Evolutionary conservation across 2,329 filamentous ascomycete genomes (phyloP).

Genomic region (Ophiocordyceps unilateralis): DNA sequence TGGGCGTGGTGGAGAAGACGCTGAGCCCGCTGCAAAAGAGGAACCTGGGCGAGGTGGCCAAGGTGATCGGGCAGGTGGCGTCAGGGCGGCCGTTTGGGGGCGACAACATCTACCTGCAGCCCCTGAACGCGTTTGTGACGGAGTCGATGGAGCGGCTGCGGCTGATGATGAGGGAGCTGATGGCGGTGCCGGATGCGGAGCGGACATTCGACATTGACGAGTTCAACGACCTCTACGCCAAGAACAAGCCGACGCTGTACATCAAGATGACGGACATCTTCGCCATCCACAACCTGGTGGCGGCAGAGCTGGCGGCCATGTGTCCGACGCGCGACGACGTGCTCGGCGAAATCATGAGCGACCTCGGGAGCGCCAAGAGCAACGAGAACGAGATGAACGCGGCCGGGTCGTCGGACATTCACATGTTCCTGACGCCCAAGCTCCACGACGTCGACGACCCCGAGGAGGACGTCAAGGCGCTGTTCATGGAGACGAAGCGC

Average conservation of each 20-base stretch:
- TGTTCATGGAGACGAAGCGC: conserved; percentile 97
- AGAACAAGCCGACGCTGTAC: conserved; percentile 94
- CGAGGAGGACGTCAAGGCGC: conserved; percentile 74
- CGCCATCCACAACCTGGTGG: conserved; percentile 78
- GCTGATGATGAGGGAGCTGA: conserved; percentile 58
- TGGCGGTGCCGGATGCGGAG: conserved; percentile 74
- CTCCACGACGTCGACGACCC: conserved; percentile 83
- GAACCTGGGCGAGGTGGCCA: conserved; percentile 78
- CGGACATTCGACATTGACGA: conserved; percentile 95
- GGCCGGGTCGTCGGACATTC: conserved; percentile 75
- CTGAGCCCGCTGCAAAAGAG: conserved; percentile 84
- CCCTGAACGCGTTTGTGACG: conserved; percentile 77
- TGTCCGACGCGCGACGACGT: conserved; percentile 73
- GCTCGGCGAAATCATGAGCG: conserved; percentile 78
- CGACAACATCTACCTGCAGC: conserved; percentile 90
- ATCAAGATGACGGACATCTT: conserved; percentile 98
- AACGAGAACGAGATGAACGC: conserved; percentile 88
- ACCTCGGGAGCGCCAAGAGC: conserved; percentile 88
- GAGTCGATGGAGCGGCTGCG: conserved; percentile 70
- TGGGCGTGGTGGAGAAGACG: conserved; percentile 79
- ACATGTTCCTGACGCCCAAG: conserved; percentile 77
- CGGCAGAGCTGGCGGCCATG: conserved; percentile 59
- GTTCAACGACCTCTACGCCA: conserved; percentile 93
- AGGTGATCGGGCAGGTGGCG: conserved; percentile 78
- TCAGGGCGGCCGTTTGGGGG: conserved; percentile 81